Evolutionary conservation across 768 basidiomycete genomes (phyloP), one percentile per base, ranked within the genome.

Genomic region (Mrakia frigida): DNA sequence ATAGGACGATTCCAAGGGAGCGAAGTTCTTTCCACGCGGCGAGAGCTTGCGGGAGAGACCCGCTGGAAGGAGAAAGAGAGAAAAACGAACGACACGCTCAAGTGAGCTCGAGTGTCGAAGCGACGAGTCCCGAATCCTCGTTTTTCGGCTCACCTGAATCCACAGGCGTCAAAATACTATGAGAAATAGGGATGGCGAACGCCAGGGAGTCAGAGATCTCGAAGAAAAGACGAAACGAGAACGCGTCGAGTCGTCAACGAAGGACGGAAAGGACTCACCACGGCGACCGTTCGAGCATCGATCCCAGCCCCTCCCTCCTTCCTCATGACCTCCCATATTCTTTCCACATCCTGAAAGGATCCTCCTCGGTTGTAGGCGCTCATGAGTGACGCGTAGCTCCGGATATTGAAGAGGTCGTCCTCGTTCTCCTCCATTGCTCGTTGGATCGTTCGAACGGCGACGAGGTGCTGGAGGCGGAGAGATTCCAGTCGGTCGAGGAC

Each of bases 91-190:
- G 63, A 28, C 33, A 9, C 1, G 25, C 2, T 6, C 14, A 10
- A 10, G 1, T 16, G 10, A 7, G 5, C 7, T 65, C 11, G 2
- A 3, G 35, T 1, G 6, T 35, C 46, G 2, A 18, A 50, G 18
- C 14, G 18, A 18, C 46, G 21, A 21, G 43, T 43, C 43, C 11
- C 43, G 43, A 11, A 2, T 11, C 11, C 43, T 18, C 4, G 14
- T 2, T 7, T 6, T 18, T 5, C 3, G 1, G 13, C 35, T 68
- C 35, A 68, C 65, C 35, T 39, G 25, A 37, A 68, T 18, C 65
- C 65, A 23, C 65, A 68, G 37, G 65, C 65, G n/a, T 68, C 65
- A 25, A 43, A 39, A 14, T 43, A 68, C 65, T 43, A 23, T 18
- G 10, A 21, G 23, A 10, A 37, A 18, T 0, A 68, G 11, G 13